Conservation (phyloP, 148 eudicot species). For the Cornus kousa region DNA sequence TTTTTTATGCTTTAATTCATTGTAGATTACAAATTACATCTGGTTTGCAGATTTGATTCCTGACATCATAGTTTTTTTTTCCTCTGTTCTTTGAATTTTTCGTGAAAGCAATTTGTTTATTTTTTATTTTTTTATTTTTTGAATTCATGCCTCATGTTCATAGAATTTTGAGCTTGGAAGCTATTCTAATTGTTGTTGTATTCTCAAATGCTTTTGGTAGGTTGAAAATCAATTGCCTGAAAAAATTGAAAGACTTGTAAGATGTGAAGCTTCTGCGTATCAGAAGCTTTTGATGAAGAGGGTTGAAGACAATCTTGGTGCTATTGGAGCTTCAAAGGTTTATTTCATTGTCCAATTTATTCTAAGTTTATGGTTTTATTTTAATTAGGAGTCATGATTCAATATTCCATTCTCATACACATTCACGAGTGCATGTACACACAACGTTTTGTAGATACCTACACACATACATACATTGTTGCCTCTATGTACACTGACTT, state of each 20-base stretch:
- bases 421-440: not conserved
- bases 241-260: slow-evolving; percentile 94
- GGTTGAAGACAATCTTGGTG: slow-evolving; percentile 96
- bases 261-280: slow-evolving; percentile 98
- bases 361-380: slow-evolving; percentile 5
- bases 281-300: slow-evolving; percentile 97
- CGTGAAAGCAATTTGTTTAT: too few species aligned
- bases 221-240: slow-evolving; percentile 92
- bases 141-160: too few species aligned
- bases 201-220: slow-evolving; percentile 34
- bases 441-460: not conserved
- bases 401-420: not conserved
- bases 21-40: too few species aligned
- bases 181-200: slow-evolving; percentile 1
- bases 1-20: too few species aligned
- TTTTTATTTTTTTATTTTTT: too few species aligned
- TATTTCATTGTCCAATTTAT: slow-evolving; percentile 10
- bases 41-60: too few species aligned
- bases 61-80: too few species aligned
- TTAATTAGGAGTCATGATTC: not conserved
- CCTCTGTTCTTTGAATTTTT: too few species aligned
- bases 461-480: not conserved
- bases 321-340: slow-evolving; percentile 88
- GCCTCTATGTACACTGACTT: not conserved
- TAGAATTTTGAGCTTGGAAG: slow-evolving; percentile 4